A percentile compares a stretch with the other conserved stretches of the same genome.
These are phyloP conservation scores for Teratosphaeria epicoccoides DNA, from an alignment of 2,329 filamentous ascomycete genomes.

Conservation along the genomic window DNA sequence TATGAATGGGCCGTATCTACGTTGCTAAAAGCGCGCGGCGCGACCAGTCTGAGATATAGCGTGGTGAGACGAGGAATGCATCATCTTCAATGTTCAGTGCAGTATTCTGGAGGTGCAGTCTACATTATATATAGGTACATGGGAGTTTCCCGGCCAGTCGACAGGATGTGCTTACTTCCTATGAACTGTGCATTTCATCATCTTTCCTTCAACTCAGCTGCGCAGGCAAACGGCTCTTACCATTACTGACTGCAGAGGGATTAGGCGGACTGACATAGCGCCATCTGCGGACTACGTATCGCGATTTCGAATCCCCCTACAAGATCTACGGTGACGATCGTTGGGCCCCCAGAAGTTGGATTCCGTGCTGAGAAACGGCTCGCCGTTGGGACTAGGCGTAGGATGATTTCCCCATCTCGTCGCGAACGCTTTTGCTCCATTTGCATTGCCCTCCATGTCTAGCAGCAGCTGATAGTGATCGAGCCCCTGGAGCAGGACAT, in stretches of 20 bases:
- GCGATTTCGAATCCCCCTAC: neutral
- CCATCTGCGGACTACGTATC: too few species aligned
- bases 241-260: neutral
- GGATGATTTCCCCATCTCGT: neutral
- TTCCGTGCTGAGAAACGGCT: neutral
- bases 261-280: neutral
- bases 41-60: neutral
- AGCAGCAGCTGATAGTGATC: neutral
- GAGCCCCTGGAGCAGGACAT: neutral
- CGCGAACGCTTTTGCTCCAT: neutral
- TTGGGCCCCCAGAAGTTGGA: neutral
- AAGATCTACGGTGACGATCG: neutral
- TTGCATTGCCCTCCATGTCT: neutral
- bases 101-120: too few species aligned
- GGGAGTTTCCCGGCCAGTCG: too few species aligned
- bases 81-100: neutral
- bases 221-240: neutral
- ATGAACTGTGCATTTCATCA: too few species aligned
- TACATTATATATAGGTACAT: too few species aligned
- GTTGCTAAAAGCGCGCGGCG: neutral
- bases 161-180: too few species aligned
- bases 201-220: too few species aligned
- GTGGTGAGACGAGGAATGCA: neutral
- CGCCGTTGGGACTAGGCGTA: neutral
- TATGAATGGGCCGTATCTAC: too few species aligned